Evolutionary conservation across 2,329 filamentous ascomycete species (phyloP).

Genomic region (Paracoccidioides lutzii): DNA sequence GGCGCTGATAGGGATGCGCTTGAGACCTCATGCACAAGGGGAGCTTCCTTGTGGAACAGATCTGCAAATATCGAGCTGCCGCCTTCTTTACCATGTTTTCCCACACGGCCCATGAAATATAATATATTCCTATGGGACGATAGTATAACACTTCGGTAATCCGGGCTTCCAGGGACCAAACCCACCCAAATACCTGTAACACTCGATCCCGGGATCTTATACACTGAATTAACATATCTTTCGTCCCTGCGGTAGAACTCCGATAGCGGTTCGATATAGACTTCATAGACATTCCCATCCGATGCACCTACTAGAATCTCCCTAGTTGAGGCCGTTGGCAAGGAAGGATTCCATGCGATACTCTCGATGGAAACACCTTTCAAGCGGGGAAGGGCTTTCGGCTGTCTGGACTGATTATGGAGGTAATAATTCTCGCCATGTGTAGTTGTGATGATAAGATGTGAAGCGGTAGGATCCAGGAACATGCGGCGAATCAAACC

Average conservation of each 20-base stretch:
- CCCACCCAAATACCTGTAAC: constrained; percentile 82
- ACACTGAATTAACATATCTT: constrained; percentile 73
- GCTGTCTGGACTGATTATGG: constrained; percentile 83
- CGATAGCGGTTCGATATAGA: constrained; percentile 82
- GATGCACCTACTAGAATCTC: constrained; percentile 85
- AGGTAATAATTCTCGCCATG: constrained; percentile 96
- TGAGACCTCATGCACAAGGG: constrained; percentile 59
- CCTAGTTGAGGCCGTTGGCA: constrained; percentile 83
- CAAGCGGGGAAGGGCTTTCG: constrained; percentile 65
- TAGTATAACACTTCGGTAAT: constrained; percentile 65
- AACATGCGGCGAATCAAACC: constrained; percentile 93
- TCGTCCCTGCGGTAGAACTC: constrained; percentile 96
- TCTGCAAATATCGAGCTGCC: constrained; percentile 74
- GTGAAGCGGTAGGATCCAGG: constrained; percentile 90
- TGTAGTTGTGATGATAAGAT: constrained; percentile 81
- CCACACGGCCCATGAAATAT: constrained; percentile 68
- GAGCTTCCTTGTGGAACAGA: constrained; percentile 77
- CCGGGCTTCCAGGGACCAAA: constrained; percentile 51
- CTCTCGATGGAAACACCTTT: constrained; percentile 81
- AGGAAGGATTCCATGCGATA: constrained; percentile 85
- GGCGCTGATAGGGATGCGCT: constrained; percentile 44
- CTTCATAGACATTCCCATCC: constrained; percentile 93
- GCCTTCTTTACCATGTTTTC: constrained; percentile 60
- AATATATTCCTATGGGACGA: constrained; percentile 65
- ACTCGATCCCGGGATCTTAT: constrained; percentile 68